Percentiles rank a stretch among this genome's conserved stretches.
Conservation (phyloP, 768 basidiomycete genomes). For the Xanthoconium purpureum region DNA sequence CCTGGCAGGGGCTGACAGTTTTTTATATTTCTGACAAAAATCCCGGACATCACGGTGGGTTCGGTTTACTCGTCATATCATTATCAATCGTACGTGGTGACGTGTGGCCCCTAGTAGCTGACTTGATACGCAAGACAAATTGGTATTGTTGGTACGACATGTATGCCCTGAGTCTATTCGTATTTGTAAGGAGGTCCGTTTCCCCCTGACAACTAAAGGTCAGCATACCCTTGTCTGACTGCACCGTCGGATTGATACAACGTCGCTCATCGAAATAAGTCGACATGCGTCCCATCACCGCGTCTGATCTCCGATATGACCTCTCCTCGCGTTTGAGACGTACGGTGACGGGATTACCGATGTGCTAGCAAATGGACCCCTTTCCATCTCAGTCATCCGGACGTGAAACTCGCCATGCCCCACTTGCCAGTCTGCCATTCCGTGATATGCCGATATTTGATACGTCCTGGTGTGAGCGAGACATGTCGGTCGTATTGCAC, state of each 20-base stretch:
- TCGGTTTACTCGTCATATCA: too few species aligned
- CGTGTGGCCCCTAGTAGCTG: too few species aligned
- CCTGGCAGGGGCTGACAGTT: not conserved
- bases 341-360: not conserved
- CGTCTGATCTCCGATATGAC: slow-evolving; percentile 1
- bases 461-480: not conserved
- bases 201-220: not conserved
- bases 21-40: not conserved
- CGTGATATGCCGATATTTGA: not conserved
- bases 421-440: not conserved
- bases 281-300: slow-evolving; percentile 5
- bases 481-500: not conserved
- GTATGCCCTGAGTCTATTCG: not conserved
- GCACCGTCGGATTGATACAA: not conserved
- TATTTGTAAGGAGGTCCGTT: not conserved
- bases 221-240: not conserved
- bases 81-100: too few species aligned
- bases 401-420: slow-evolving; percentile 15
- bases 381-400: not conserved
- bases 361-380: not conserved
- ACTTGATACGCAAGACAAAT: too few species aligned
- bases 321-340: slow-evolving; percentile 3
- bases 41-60: too few species aligned
- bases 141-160: not conserved
- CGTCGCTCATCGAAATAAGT: not conserved